These are phyloP conservation scores for Pseudoscleropodium purum DNA, from an alignment of 225 moss, liverwort and hornwort genomes.

Conservation along the genomic window DNA sequence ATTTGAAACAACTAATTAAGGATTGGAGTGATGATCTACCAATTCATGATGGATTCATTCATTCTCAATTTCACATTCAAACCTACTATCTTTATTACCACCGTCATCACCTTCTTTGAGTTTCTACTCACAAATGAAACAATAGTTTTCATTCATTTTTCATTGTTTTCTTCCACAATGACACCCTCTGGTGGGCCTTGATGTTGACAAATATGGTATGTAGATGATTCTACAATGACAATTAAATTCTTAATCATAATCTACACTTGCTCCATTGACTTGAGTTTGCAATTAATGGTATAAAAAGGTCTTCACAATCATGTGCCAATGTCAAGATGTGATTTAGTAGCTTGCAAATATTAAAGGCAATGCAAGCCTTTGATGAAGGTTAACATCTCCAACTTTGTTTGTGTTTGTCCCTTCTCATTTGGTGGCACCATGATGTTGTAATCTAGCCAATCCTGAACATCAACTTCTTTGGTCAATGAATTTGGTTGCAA, in stretches of 20 bases:
- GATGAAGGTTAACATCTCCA: neutral
- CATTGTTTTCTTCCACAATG: too few relatives aligned
- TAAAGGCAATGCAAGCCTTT: neutral
- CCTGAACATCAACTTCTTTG: neutral
- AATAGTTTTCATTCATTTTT: too few relatives aligned
- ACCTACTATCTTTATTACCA: too few relatives aligned
- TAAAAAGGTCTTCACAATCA: neutral
- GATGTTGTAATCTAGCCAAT: neutral
- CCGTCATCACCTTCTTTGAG: too few relatives aligned
- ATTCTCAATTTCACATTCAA: too few relatives aligned
- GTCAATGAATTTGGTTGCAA: rapidly evolving
- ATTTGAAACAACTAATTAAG: too few relatives aligned
- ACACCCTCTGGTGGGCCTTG: rapidly evolving
- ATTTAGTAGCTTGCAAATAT: too few relatives aligned
- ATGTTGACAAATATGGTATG: neutral
- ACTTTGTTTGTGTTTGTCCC: neutral
- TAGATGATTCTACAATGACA: rapidly evolving
- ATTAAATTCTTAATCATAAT: neutral
- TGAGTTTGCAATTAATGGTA: neutral
- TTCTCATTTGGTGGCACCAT: neutral
- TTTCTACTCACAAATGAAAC: too few relatives aligned
- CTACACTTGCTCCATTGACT: neutral
- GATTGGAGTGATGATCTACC: too few relatives aligned
- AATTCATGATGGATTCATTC: too few relatives aligned
- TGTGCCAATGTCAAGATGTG: too few relatives aligned